phyloP scores from a whole-genome alignment of 208 protist species.

The Lotmaria passim region DNA sequence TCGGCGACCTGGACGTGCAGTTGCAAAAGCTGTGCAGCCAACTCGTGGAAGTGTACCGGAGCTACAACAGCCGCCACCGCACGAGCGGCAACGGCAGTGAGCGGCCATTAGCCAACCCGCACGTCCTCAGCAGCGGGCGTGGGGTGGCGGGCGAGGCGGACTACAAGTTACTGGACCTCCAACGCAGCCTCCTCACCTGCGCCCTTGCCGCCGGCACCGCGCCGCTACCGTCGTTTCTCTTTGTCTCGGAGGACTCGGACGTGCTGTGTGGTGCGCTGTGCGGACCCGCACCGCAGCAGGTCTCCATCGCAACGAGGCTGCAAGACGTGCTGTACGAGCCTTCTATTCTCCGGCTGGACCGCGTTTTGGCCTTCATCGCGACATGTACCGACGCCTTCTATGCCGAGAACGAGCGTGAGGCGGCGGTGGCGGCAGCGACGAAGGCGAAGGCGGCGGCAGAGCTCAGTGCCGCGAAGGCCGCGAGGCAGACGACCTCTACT shows the following conservation, averaged over 20 bases:
- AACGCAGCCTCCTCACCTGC: conserved; percentile 53
- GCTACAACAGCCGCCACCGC: background rate
- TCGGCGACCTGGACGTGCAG: conserved; percentile 77
- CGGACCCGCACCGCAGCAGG: conserved; percentile 70
- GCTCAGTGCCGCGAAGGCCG: conserved; percentile 8
- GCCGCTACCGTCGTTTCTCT: conserved; percentile 65
- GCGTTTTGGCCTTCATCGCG: conserved; percentile 80
- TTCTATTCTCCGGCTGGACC: conserved; percentile 64
- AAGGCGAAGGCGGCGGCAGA: conserved; percentile 11
- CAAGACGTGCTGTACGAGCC: conserved; percentile 81
- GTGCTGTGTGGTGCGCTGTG: conserved; percentile 82
- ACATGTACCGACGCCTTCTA: conserved; percentile 70
- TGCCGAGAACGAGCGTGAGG: conserved; percentile 27
- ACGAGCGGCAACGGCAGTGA: background rate
- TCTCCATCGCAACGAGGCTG: conserved; percentile 80
- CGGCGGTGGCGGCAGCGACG: conserved; percentile 9
- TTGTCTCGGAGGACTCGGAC: conserved; percentile 90
- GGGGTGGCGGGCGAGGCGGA: conserved; percentile 86
- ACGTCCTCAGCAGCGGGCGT: conserved; percentile 77
- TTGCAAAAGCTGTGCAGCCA: conserved; percentile 54
- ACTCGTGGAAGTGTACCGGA: conserved; percentile 44
- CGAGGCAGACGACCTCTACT: too few relatives aligned
- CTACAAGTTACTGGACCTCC: conserved; percentile 88
- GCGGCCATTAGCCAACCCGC: conserved; percentile 8
- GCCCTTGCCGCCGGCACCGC: conserved; percentile 26